Conservation (phyloP, 1,284 basidiomycete species). For the Cutaneotrichosporon curvatum region DNA sequence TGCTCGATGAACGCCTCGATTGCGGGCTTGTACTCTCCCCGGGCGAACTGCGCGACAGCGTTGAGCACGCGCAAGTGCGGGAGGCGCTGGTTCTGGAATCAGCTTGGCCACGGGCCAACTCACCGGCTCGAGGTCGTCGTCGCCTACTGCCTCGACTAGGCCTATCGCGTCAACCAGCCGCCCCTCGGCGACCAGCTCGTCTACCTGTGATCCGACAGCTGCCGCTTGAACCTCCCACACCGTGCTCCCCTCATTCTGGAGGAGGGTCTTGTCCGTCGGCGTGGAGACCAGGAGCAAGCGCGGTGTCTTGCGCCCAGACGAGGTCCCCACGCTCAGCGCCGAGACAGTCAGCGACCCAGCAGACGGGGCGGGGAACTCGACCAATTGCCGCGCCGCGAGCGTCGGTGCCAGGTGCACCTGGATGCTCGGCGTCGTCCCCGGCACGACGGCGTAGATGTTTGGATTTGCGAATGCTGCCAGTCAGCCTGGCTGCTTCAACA, state of each 20-base stretch:
- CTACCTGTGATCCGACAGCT: conserved; percentile 71
- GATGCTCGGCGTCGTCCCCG: conserved; percentile 53
- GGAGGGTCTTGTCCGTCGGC: conserved; percentile 61
- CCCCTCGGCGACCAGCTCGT: conserved; percentile 68
- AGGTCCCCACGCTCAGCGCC: conserved; percentile 1
- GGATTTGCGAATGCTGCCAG: conserved; percentile 66
- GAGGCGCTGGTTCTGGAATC: conserved; percentile 34
- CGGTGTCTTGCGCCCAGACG: conserved; percentile 1
- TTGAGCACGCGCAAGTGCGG: conserved; percentile 60
- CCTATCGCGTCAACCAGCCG: conserved; percentile 73
- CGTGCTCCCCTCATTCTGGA: conserved; percentile 60
- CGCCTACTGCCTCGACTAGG: conserved; percentile 62
- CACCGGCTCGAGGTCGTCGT: conserved; percentile 63
- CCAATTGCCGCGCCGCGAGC: conserved; percentile 56
- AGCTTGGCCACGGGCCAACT: conserved; percentile 1
- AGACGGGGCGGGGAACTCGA: conserved; percentile 54
- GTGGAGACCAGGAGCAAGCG: conserved; percentile 58
- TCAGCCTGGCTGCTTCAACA: background rate
- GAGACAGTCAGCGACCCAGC: conserved; percentile 21
- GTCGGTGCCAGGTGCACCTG: conserved; percentile 76
- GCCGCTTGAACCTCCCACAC: conserved; percentile 70
- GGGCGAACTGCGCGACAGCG: conserved; percentile 68
- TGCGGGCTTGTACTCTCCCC: conserved; percentile 50
- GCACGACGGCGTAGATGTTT: conserved; percentile 73
- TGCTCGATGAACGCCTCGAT: conserved; percentile 82